Evolutionary conservation across 768 basidiomycete species (phyloP).

Genomic region (Boletus tylopilopsis): DNA sequence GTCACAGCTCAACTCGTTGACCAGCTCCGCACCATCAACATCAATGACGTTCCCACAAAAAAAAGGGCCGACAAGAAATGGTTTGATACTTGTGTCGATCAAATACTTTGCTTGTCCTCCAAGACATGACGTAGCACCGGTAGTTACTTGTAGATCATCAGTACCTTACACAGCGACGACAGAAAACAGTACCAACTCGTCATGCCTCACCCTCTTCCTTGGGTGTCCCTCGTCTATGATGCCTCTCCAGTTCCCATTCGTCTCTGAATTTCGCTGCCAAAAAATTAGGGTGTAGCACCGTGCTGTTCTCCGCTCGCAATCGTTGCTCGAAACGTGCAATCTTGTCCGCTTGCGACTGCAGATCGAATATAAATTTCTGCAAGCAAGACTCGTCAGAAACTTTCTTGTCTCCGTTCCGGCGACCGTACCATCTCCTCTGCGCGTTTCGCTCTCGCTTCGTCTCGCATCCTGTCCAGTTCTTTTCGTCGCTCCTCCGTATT

Average conservation of each 20-base stretch:
- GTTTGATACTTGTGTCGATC: slow-evolving; percentile 63
- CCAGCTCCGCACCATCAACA: slow-evolving; percentile 21
- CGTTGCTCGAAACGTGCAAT: slow-evolving; percentile 61
- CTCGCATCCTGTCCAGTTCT: slow-evolving; percentile 65
- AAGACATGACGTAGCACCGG: neutral
- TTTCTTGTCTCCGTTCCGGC: too few species aligned
- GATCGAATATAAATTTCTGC: slow-evolving; percentile 50
- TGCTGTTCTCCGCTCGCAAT: slow-evolving; percentile 45
- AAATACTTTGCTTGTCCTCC: slow-evolving; percentile 46
- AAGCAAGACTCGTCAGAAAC: slow-evolving; percentile 8
- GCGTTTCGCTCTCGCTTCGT: slow-evolving; percentile 61
- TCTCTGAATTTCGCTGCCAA: slow-evolving; percentile 57
- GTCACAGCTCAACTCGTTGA: slow-evolving; percentile 24
- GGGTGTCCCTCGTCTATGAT: slow-evolving; percentile 20
- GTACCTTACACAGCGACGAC: slow-evolving; percentile 5
- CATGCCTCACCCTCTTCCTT: slow-evolving; percentile 33
- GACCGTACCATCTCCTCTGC: slow-evolving; percentile 50
- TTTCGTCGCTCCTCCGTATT: slow-evolving; percentile 66
- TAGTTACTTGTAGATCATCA: slow-evolving; percentile 20
- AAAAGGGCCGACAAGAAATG: slow-evolving; percentile 47
- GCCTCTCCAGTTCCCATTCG: slow-evolving; percentile 42
- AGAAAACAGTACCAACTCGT: slow-evolving; percentile 21
- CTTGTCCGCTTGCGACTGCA: slow-evolving; percentile 58
- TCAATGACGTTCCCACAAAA: slow-evolving; percentile 16
- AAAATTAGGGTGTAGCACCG: slow-evolving; percentile 59